These are phyloP conservation scores for Candida railenensis DNA, from an alignment of 805 yeast genomes.

Conservation along the genomic window DNA sequence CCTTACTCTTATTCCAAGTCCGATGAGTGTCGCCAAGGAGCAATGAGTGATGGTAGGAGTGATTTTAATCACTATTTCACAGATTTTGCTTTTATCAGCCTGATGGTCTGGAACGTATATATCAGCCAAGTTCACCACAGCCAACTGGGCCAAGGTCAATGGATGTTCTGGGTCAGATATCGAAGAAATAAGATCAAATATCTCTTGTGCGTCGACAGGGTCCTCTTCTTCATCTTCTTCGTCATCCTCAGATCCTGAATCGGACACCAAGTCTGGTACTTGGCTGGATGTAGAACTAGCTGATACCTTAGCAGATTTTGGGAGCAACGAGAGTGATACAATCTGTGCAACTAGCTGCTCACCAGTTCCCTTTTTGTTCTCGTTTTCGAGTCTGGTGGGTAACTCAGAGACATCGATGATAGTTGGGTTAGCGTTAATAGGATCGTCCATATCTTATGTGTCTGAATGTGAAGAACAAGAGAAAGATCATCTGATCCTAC, in stretches of 20 bases:
- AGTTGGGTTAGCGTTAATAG: constrained; percentile 89
- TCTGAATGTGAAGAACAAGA: neutral
- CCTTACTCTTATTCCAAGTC: constrained; percentile 90
- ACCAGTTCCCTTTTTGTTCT: constrained; percentile 13
- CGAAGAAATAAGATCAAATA: constrained; percentile 79
- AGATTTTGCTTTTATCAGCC: constrained; percentile 43
- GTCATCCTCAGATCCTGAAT: constrained; percentile 18
- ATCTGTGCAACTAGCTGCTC: constrained; percentile 24
- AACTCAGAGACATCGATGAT: constrained; percentile 72
- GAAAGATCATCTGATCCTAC: no score
- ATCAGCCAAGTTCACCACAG: constrained; percentile 85
- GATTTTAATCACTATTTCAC: constrained; percentile 76
- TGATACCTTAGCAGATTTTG: neutral
- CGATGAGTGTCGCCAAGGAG: constrained; percentile 92
- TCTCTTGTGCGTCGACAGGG: constrained; percentile 83
- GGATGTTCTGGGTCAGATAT: constrained; percentile 99
- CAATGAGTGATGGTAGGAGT: constrained; percentile 99
- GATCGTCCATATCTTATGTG: constrained; percentile 59
- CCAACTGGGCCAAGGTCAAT: constrained; percentile 85
- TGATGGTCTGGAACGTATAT: constrained; percentile 51
- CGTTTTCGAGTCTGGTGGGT: constrained; percentile 57
- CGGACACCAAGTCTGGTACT: constrained; percentile 27
- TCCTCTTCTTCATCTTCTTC: constrained; percentile 48
- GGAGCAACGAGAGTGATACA: constrained; percentile 31
- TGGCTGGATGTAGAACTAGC: neutral